Base-by-base conservation (phyloP, 768 basidiomycete genomes). In the Dentipellis sp. region DNA sequence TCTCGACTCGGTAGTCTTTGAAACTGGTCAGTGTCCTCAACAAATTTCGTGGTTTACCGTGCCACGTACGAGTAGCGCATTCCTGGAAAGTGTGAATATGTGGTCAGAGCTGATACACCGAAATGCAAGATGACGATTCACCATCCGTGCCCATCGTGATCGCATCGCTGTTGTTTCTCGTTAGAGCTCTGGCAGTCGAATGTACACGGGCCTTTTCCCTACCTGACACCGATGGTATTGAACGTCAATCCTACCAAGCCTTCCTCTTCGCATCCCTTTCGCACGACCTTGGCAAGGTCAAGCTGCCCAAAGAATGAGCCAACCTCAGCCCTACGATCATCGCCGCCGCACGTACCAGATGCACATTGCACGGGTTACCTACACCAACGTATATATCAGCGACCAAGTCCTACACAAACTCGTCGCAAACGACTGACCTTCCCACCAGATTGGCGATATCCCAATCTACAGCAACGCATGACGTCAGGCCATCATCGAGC, bases 131-230 rank as follows among this genome's bases (percentile, higher is more conserved):
- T 37, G 40, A 12, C 21, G 10, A 48, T n/a, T 65, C 73, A 83
- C 90, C 90, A 21, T 90, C 86, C 23, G 88, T 91, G 23, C 87
- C 88, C 89, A 92, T 91, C 12, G 91, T 91, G 49, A 93, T 93
- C 16, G 84, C 91, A 68, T 93, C 91, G 62, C 88, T 86, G 58
- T 4, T 8, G 19, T 40, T 10, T 10, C 10, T 40, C 39, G n/a
- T n/a, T 40, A 49, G 6, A 16, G 19, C 7, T 12, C 17, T 10
- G n/a, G n/a, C n/a, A n/a, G n/a, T 37, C 16, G 23, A 4, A 37
- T 5, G 42, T 22, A 7, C n/a, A 37, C 36, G 8, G 6, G n/a
- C 35, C 6, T 16, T 10, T 39, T 10, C 70, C 59, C 35, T 63
- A 85, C 88, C 86, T 88, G 61, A 92, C 81, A 56, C 91, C 91